These are phyloP conservation scores for Globisporangium heterothallicum DNA, from an alignment of 352 stramenopile species.

Conservation along the genomic window DNA sequence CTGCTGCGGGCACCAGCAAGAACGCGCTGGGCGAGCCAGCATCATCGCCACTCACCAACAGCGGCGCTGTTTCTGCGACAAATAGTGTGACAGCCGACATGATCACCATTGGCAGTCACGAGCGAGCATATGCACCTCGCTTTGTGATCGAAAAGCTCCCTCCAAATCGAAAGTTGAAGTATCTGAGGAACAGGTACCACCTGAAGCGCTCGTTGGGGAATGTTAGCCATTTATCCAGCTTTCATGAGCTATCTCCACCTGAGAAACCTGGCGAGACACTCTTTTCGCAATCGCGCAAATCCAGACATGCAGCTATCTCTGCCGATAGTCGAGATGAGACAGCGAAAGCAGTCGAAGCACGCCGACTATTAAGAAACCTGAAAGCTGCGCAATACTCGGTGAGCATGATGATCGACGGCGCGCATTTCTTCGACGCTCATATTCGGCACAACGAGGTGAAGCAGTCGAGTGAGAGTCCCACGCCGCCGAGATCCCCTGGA, in stretches of 20 bases:
- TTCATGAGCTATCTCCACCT: conserved; percentile 26
- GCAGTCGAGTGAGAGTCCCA: neutral
- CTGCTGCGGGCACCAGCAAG: neutral
- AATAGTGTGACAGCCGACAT: neutral
- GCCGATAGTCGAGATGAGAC: conserved; percentile 7
- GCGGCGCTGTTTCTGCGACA: neutral
- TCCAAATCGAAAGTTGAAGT: conserved; percentile 45
- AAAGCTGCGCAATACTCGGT: conserved; percentile 50
- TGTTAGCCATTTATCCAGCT: conserved; percentile 43
- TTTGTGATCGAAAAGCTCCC: conserved; percentile 34
- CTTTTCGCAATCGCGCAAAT: neutral
- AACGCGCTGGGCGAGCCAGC: neutral
- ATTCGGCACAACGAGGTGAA: conserved; percentile 15
- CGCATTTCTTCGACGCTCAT: conserved; percentile 66
- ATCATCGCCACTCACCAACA: neutral
- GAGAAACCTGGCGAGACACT: neutral
- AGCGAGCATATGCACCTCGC: conserved; percentile 15
- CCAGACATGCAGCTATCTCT: neutral
- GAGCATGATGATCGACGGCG: conserved; percentile 61
- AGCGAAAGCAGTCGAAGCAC: conserved; percentile 35
- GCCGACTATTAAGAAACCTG: conserved; percentile 53
- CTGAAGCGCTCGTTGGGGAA: conserved; percentile 32
- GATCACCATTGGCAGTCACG: neutral
- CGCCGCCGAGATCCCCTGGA: conserved; percentile 14
- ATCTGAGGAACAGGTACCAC: conserved; percentile 22